Percentiles rank a stretch among this genome's conserved stretches.
phyloP scores from a whole-genome alignment of 2,329 filamentous ascomycete species.

The Penicillium hesseltinei region DNA sequence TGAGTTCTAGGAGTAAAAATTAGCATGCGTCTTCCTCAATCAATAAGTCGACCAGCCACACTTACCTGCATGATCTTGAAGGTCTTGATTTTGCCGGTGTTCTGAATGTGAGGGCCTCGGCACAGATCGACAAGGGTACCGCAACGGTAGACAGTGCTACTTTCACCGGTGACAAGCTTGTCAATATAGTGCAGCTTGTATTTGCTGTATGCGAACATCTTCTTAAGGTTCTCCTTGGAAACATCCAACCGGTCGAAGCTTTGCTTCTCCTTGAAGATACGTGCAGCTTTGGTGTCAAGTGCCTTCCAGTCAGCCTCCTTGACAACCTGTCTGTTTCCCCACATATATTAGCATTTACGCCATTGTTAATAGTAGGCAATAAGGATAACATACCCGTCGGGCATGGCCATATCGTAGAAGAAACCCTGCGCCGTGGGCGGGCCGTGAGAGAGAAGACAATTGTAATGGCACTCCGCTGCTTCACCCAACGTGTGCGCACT shows the following conservation, averaged over 20 bases:
- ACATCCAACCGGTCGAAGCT: slow-evolving; percentile 86
- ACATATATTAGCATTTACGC: slow-evolving; percentile 16
- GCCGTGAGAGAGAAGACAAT: too few relatives aligned
- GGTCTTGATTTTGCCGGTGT: slow-evolving; percentile 89
- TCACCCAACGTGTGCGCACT: slow-evolving; percentile 94
- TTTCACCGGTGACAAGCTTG: slow-evolving; percentile 87
- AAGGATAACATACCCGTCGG: slow-evolving; percentile 53
- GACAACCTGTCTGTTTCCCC: slow-evolving; percentile 56
- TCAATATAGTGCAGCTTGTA: slow-evolving; percentile 99
- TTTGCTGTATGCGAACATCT: slow-evolving; percentile 97
- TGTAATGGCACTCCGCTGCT: too few relatives aligned
- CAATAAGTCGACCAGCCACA: background rate
- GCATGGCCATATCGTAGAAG: slow-evolving; percentile 94
- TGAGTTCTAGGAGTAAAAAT: slow-evolving; percentile 52
- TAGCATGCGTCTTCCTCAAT: background rate
- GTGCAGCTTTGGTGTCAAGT: slow-evolving; percentile 74
- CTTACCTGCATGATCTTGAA: slow-evolving; percentile 83
- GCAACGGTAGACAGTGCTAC: slow-evolving; percentile 90
- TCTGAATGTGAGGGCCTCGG: slow-evolving; percentile 88
- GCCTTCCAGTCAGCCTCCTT: slow-evolving; percentile 77
- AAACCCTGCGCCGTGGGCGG: slow-evolving; percentile 89
- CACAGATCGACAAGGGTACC: slow-evolving; percentile 94
- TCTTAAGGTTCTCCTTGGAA: slow-evolving; percentile 84
- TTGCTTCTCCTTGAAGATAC: slow-evolving; percentile 95
- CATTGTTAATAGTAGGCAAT: slow-evolving; percentile 18